Conservation (phyloP, 2,329 filamentous ascomycete species). For the Acrocalymma vagum region DNA sequence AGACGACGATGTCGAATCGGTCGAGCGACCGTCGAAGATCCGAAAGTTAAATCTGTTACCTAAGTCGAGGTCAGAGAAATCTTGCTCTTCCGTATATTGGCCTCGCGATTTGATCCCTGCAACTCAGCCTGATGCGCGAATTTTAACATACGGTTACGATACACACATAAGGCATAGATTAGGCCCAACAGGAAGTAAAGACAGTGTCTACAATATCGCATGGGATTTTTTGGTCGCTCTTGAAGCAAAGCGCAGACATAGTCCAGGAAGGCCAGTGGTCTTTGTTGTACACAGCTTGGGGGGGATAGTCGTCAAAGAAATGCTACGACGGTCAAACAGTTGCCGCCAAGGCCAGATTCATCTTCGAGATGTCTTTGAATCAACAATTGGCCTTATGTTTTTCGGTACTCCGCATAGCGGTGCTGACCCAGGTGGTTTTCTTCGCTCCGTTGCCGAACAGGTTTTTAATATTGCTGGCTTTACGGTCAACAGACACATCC, state of each 20-base stretch:
- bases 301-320: conserved; percentile 35
- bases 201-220: conserved; percentile 43
- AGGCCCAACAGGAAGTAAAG: conserved; percentile 28
- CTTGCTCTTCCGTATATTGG: conserved; percentile 10
- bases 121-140: conserved; percentile 11
- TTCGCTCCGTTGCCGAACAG: conserved; percentile 31
- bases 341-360: conserved; percentile 23
- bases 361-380: conserved; percentile 23
- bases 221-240: conserved; percentile 45
- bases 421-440: conserved; percentile 24
- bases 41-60: conserved; percentile 11
- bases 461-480: conserved; percentile 33
- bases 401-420: conserved; percentile 49
- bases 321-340: conserved; percentile 10
- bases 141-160: conserved; percentile 20
- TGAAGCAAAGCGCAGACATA: conserved; percentile 34
- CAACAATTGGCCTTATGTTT: conserved; percentile 44
- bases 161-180: conserved; percentile 20
- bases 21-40: conserved; percentile 16
- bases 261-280: conserved; percentile 33
- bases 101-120: conserved; percentile 13
- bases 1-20: conserved; percentile 1
- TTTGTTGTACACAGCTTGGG: conserved; percentile 42
- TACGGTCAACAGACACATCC: conserved; percentile 42
- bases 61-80: conserved; percentile 1